Evolutionary conservation across 148 eudicot genomes (phyloP).

Genomic region (Pharnaceum exiguum): DNA sequence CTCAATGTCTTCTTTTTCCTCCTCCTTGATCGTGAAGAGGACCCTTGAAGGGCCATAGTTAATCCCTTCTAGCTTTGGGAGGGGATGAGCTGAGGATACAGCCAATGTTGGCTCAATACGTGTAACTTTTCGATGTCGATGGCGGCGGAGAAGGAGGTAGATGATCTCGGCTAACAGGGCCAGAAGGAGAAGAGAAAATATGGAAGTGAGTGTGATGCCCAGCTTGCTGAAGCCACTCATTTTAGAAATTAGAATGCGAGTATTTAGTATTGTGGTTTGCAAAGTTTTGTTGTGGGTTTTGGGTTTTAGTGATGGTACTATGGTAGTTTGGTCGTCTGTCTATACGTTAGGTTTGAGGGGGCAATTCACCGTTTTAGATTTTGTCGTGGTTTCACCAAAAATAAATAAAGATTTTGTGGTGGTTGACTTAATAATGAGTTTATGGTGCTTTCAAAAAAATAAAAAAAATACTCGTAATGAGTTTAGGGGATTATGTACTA

Average conservation of each 20-base stretch:
- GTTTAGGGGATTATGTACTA: no score
- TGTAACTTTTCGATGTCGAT: conserved; percentile 1
- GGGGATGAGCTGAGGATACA: background rate
- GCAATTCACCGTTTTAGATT: no score
- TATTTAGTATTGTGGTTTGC: background rate
- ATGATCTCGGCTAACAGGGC: conserved; percentile 25
- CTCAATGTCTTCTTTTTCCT: conserved; percentile 18
- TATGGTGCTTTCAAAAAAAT: no score
- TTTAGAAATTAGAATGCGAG: no score
- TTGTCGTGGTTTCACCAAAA: no score
- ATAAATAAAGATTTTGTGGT: no score
- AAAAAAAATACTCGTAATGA: no score
- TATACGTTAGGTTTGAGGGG: no score
- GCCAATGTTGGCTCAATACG: conserved; percentile 17
- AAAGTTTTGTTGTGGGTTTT: background rate
- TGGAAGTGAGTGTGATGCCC: conserved; percentile 27
- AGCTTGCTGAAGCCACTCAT: conserved; percentile 25
- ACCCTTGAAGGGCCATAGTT: conserved; percentile 16
- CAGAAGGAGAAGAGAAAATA: conserved; percentile 25
- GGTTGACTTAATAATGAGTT: no score
- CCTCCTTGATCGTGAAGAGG: conserved; percentile 28
- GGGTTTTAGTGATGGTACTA: background rate
- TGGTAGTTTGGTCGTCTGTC: no score
- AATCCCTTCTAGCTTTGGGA: background rate
- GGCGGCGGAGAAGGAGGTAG: conserved; percentile 28